Evolutionary conservation across 805 yeast species (phyloP).

Genomic region (Lipomyces sp.): DNA sequence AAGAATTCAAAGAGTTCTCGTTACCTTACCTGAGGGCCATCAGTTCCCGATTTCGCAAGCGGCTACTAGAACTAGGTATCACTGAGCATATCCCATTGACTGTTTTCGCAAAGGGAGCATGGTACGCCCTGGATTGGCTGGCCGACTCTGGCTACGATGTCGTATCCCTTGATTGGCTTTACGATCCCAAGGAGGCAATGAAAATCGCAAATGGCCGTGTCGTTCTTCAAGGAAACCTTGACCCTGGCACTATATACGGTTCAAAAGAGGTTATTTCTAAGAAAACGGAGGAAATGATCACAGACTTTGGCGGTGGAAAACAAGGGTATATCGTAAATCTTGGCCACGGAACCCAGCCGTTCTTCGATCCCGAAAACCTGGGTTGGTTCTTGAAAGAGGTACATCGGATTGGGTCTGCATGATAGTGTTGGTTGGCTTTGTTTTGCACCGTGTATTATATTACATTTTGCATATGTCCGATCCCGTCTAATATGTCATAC

Average conservation of each 20-base stretch:
- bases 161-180: constrained; percentile 93
- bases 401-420: constrained; percentile 25
- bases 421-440: not conserved
- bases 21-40: constrained; percentile 86
- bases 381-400: constrained; percentile 68
- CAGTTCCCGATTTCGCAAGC: constrained; percentile 64
- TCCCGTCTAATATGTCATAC: not conserved
- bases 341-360: constrained; percentile 98
- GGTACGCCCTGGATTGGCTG: constrained; percentile 90
- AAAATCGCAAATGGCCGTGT: constrained; percentile 74
- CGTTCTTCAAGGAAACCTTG: constrained; percentile 90
- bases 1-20: constrained; percentile 84
- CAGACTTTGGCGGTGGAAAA: constrained; percentile 93
- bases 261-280: constrained; percentile 75
- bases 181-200: constrained; percentile 84
- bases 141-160: constrained; percentile 81
- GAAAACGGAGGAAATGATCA: constrained; percentile 86
- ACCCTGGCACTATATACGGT: constrained; percentile 95
- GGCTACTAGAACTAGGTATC: constrained; percentile 73
- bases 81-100: constrained; percentile 79
- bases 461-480: not conserved
- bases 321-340: constrained; percentile 89
- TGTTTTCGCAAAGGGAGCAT: constrained; percentile 93
- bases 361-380: constrained; percentile 91
- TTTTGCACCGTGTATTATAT: constrained; percentile 2